These are phyloP conservation scores for Nyctanthes arbortristis DNA, from an alignment of 257 asterid genomes.

Conservation along the genomic window DNA sequence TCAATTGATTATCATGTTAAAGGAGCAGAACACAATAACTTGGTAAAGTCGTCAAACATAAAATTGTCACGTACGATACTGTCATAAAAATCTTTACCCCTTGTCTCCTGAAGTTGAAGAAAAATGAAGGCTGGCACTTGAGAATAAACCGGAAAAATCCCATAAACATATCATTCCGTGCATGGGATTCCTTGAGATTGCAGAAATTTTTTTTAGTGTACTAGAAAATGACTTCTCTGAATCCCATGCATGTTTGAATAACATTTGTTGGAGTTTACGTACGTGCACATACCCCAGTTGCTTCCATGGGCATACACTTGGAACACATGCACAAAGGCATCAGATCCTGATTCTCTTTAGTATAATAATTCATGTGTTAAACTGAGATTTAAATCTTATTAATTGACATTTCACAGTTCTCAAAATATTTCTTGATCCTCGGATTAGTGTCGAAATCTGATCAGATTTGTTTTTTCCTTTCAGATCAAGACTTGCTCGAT, in stretches of 20 bases:
- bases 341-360: not conserved
- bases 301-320: conserved; percentile 11
- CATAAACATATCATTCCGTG: not conserved
- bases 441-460: not conserved
- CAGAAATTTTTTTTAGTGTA: not conserved
- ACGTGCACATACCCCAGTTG: not conserved
- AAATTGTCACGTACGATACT: too few relatives aligned
- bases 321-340: conserved; percentile 9
- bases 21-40: too few relatives aligned
- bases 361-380: not conserved
- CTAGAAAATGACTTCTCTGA: not conserved
- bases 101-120: not conserved
- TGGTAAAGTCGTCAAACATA: too few relatives aligned
- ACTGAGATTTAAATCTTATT: not conserved
- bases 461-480: not conserved
- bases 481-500: not conserved
- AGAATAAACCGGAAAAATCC: not conserved
- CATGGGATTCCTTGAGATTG: conserved; percentile 12
- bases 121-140: not conserved
- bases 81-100: too few relatives aligned
- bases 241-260: conserved; percentile 13
- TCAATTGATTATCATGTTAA: too few relatives aligned
- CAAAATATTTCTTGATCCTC: not conserved
- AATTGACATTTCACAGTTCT: not conserved
- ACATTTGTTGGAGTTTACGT: not conserved